Evolutionary conservation across 2,329 filamentous ascomycete species (phyloP).

Genomic region (Sarocladium brachiariae): DNA sequence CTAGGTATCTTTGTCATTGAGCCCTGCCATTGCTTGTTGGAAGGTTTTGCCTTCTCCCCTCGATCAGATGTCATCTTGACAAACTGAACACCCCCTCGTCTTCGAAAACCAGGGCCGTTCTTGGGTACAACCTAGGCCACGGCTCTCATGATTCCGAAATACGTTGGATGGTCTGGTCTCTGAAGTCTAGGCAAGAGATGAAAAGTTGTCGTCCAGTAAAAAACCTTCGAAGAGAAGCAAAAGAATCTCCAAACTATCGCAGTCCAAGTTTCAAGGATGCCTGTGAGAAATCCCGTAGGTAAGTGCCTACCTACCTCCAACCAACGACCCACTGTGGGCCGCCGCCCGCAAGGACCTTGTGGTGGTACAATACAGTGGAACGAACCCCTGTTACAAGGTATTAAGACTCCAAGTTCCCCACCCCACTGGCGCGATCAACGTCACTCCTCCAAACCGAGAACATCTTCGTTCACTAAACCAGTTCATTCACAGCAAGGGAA

Average conservation of each 20-base stretch:
- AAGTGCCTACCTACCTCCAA: too few relatives aligned
- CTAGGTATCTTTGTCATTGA: not conserved
- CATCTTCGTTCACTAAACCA: not conserved
- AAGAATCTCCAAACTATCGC: not conserved
- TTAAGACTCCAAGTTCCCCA: too few relatives aligned
- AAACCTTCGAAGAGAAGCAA: not conserved
- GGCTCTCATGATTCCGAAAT: too few relatives aligned
- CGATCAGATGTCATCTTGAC: not conserved
- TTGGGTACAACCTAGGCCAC: too few relatives aligned
- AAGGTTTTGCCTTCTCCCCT: not conserved
- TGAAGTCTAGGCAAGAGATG: not conserved
- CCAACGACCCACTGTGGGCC: slow-evolving; percentile 5
- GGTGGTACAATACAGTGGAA: too few relatives aligned
- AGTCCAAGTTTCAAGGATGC: not conserved
- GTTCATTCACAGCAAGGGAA: not conserved
- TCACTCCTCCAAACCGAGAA: slow-evolving; percentile 2
- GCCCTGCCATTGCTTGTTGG: not conserved
- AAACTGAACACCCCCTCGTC: too few relatives aligned
- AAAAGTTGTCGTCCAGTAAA: not conserved
- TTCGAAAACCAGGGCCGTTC: too few relatives aligned
- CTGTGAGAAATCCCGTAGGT: slow-evolving; percentile 1
- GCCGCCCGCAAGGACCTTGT: not conserved
- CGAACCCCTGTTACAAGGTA: too few relatives aligned
- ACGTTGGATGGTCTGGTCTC: too few relatives aligned
- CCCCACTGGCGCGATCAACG: slow-evolving; percentile 3